These are phyloP conservation scores for Dioscorea zingiberensis DNA, from an alignment of 106 monocot species.

Conservation along the genomic window DNA sequence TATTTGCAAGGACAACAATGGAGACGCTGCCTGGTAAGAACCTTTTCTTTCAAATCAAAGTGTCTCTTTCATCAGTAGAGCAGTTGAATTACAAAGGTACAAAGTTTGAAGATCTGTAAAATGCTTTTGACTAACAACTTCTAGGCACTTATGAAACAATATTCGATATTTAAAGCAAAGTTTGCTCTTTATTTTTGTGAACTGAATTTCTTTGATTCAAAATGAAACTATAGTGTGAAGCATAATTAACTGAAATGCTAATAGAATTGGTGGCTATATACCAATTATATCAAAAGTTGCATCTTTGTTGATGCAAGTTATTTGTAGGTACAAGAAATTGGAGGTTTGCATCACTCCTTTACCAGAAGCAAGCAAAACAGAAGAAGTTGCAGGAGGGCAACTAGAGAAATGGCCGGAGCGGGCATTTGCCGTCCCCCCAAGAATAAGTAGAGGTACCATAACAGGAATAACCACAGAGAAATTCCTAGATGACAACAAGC, in stretches of 20 bases:
- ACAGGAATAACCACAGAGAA: conserved; percentile 1
- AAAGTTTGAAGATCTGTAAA: no score
- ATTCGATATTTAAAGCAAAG: no score
- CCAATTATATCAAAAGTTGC: no score
- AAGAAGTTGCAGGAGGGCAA: neutral
- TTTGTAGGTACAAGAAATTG: conserved; percentile 7
- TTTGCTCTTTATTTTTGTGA: no score
- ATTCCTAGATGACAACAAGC: neutral
- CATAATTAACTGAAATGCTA: no score
- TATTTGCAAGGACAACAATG: neutral
- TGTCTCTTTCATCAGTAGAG: no score
- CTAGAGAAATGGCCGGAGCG: conserved; percentile 9
- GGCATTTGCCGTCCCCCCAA: conserved; percentile 3
- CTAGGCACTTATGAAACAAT: no score
- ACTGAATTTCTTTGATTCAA: no score
- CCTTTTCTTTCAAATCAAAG: no score
- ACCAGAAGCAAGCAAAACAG: neutral
- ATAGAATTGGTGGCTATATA: neutral
- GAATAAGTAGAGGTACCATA: neutral
- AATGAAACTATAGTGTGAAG: no score
- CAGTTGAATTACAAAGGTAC: no score
- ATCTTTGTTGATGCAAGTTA: neutral
- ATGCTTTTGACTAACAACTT: no score
- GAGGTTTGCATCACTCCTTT: conserved; percentile 7
- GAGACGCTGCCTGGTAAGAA: conserved; percentile 1